Percentiles rank a stretch among this genome's conserved stretches.
phyloP scores from a whole-genome alignment of 306 rosid genomes.

The Aeschynomene evenia region DNA sequence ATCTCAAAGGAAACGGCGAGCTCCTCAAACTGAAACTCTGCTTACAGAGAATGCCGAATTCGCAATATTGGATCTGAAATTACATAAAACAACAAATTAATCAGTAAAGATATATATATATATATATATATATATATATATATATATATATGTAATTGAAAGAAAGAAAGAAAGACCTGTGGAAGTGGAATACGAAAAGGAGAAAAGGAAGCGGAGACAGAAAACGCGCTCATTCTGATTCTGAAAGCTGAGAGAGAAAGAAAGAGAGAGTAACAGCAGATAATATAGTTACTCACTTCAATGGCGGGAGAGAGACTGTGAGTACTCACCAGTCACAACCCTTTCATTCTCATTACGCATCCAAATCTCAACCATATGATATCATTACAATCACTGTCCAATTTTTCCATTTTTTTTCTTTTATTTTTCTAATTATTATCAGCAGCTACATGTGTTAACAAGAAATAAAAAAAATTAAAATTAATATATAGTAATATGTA shows the following conservation, averaged over 20 bases:
- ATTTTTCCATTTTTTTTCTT: neutral
- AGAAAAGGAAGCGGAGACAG: conserved; percentile 32
- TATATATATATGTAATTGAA: neutral
- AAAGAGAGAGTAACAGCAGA: neutral
- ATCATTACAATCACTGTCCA: neutral
- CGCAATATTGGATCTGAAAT: conserved; percentile 31
- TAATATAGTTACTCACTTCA: neutral
- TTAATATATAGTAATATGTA: no score
- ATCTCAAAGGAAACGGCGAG: conserved; percentile 37
- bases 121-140: no score
- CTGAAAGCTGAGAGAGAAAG: neutral
- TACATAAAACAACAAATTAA: neutral
- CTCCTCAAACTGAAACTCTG: conserved; percentile 26
- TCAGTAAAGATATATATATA: neutral
- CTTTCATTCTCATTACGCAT: conserved; percentile 28
- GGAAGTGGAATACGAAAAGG: conserved; percentile 23
- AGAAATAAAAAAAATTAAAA: no score
- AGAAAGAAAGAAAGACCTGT: conserved; percentile 12
- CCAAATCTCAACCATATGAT: conserved; percentile 32
- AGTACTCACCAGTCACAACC: conserved; percentile 8
- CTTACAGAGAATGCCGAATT: conserved; percentile 22
- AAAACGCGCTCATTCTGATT: conserved; percentile 44
- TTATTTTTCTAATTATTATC: neutral
- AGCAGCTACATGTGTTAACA: no score
- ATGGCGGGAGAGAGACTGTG: conserved; percentile 65